Conservation (phyloP, 305 asterid species). For the Solanum hybrid region DNA sequence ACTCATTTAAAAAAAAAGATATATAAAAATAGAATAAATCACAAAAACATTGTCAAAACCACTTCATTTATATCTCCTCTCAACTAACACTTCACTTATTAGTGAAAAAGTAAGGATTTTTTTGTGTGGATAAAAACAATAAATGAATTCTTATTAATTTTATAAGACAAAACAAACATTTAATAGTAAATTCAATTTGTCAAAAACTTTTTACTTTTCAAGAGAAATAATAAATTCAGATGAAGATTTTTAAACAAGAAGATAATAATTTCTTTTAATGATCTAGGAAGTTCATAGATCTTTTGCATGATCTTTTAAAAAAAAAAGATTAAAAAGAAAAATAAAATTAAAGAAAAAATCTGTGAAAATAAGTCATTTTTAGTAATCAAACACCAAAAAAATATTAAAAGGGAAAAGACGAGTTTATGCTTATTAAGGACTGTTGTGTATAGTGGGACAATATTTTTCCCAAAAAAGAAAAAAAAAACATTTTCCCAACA, state of each 20-base stretch:
- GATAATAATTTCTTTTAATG: background rate
- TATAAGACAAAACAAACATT: background rate
- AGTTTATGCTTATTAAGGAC: background rate
- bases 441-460: background rate
- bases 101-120: background rate
- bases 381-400: background rate
- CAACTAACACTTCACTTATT: background rate
- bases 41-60: background rate
- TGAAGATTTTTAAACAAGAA: background rate
- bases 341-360: background rate
- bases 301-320: background rate
- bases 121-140: background rate
- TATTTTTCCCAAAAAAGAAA: background rate
- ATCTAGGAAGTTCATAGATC: background rate
- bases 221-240: background rate
- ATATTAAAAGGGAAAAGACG: background rate
- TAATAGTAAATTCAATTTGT: background rate
- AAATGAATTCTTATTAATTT: background rate
- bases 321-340: background rate
- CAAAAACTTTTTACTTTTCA: background rate
- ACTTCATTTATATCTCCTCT: background rate
- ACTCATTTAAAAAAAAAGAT: background rate
- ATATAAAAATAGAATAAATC: background rate
- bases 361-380: background rate
- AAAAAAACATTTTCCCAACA: background rate